Evolutionary conservation across 163 green algal species (phyloP), one percentile per base, ranked within the genome.

Genomic region (Scenedesmus sp.): DNA sequence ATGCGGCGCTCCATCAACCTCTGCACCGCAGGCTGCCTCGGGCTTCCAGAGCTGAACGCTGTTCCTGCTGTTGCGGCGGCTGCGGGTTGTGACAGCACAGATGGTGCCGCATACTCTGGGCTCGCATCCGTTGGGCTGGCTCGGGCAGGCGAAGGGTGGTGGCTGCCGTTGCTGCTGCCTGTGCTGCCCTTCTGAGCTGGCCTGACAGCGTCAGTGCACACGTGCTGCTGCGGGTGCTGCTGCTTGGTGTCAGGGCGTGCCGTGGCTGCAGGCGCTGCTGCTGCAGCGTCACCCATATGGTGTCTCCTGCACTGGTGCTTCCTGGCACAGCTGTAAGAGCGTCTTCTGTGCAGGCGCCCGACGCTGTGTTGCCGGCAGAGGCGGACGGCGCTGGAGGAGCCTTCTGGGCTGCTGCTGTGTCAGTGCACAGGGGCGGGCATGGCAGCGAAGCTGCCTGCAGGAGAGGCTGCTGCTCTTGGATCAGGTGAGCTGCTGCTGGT

Each of bases 1-100:
- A 76, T 76, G 30, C 65, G 37, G 7, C 65, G 30, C 65, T 76
- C 65, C 65, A 81, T 44, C 2, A 81, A 10, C 13, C 35, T 15
- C 35, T 44, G 72, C 2, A 2, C 72, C 10, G 35, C 72, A 49
- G 72, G 35, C 72, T 81, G 72, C 35, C 35, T 44, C 1, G 37
- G 35, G 35, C 72, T 40, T 0, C 72, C 18, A 15, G 15, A 46
- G 49, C 46, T 70, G 30, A 42, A 51, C 44, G 81, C n/a, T 44
- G 46, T 61, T n/a, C 10, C 24, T 70, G 81, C 81, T 86, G 81
- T 49, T 86, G 81, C 46, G 13, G 81, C 46, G 61, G 81, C 81
- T 73, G 81, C 44, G 33, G 81, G 26, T 51, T 49, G 43, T 26
- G 30, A 70, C 35, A 70, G 43, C 49, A 56, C 43, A 40, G 79